A percentile compares a stretch with the other conserved stretches of the same genome.
Evolutionary conservation across 495 filamentous ascomycete genomes (phyloP).

Genomic region (Aspergillus conjunctus): DNA sequence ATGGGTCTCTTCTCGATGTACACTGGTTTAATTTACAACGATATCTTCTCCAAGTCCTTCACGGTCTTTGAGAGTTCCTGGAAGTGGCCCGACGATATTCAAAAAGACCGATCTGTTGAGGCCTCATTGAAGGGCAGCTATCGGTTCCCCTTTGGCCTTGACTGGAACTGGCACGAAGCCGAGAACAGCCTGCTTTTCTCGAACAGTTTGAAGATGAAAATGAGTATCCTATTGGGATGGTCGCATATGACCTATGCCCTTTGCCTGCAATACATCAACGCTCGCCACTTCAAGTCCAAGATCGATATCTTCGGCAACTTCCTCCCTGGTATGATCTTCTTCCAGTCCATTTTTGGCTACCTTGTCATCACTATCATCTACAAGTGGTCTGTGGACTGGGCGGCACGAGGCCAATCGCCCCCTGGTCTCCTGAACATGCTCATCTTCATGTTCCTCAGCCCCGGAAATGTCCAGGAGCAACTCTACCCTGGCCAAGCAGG

Average conservation of each 20-base stretch:
- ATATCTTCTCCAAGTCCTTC: slow-evolving; percentile 90
- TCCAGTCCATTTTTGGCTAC: slow-evolving; percentile 98
- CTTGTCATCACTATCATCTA: slow-evolving; percentile 91
- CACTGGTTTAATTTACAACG: slow-evolving; percentile 97
- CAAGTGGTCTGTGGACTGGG: slow-evolving; percentile 95
- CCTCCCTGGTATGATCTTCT: slow-evolving; percentile 97
- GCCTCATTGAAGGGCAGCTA: slow-evolving; percentile 69
- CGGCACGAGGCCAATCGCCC: slow-evolving; percentile 60
- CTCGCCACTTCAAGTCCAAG: slow-evolving; percentile 87
- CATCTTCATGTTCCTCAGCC: slow-evolving; percentile 98
- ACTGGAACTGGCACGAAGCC: slow-evolving; percentile 95
- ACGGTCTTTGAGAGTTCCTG: slow-evolving; percentile 87
- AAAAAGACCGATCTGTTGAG: slow-evolving; percentile 58
- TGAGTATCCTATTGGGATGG: slow-evolving; percentile 95
- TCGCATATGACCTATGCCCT: slow-evolving; percentile 94
- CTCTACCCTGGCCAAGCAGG: slow-evolving; percentile 75
- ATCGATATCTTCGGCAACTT: slow-evolving; percentile 98
- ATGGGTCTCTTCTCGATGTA: slow-evolving; percentile 98
- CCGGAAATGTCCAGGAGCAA: slow-evolving; percentile 70
- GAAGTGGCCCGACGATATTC: slow-evolving; percentile 74
- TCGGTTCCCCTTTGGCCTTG: slow-evolving; percentile 91
- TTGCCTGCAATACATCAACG: slow-evolving; percentile 89
- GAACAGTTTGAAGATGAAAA: slow-evolving; percentile 99
- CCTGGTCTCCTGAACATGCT: slow-evolving; percentile 96
- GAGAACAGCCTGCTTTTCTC: slow-evolving; percentile 92